Percentiles rank a stretch among this genome's conserved stretches.
These are phyloP conservation scores for Capsicum chinense DNA, from an alignment of 257 asterid species.

Conservation along the genomic window DNA sequence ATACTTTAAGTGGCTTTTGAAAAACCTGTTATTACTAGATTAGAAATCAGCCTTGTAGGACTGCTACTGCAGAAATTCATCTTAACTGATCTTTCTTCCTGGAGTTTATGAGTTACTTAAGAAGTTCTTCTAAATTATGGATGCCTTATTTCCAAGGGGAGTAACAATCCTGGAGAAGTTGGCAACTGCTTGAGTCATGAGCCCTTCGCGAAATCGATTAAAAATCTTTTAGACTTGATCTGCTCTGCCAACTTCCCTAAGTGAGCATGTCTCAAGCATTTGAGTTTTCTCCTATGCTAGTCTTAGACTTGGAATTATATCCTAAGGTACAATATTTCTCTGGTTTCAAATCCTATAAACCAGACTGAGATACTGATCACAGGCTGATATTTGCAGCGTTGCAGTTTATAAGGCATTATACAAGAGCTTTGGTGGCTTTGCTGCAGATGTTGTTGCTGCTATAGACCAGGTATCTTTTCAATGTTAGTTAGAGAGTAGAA, in stretches of 20 bases:
- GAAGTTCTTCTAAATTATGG: not conserved
- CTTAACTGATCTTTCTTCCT: conserved; percentile 1
- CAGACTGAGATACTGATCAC: conserved; percentile 12
- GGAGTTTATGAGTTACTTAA: not conserved
- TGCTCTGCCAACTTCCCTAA: not conserved
- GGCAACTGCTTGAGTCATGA: not conserved
- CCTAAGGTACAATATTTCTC: not conserved
- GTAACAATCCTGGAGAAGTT: conserved; percentile 14
- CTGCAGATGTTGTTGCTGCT: conserved; percentile 99
- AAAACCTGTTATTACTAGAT: not conserved
- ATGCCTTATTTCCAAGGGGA: not conserved
- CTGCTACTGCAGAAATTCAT: not conserved
- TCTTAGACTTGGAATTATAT: not conserved
- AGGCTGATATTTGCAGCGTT: conserved; percentile 48
- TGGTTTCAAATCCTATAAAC: not conserved
- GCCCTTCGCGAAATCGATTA: not conserved
- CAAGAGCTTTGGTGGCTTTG: conserved; percentile 99
- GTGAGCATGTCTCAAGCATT: not conserved
- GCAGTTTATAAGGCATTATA: conserved; percentile 96
- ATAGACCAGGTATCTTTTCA: conserved; percentile 77
- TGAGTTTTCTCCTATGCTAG: not conserved
- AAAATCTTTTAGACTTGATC: not conserved
- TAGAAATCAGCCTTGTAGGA: conserved; percentile 21
- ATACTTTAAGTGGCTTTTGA: conserved; percentile 12
- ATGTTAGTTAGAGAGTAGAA: not conserved